Conservation (phyloP, 2,329 filamentous ascomycete genomes). For the Paecilomyces fulvus region DNA sequence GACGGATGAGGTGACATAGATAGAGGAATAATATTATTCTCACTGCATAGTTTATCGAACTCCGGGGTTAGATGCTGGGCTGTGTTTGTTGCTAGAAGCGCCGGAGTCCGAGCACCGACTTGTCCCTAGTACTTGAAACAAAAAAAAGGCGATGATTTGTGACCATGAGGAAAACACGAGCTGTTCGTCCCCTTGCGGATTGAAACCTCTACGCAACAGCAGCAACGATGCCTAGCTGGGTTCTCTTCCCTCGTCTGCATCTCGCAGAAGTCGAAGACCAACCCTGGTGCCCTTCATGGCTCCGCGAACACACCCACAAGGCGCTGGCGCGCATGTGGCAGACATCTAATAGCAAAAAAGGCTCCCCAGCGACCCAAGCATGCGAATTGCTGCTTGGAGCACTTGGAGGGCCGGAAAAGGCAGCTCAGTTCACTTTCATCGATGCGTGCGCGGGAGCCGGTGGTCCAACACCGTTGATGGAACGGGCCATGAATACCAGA, state of each 20-base stretch:
- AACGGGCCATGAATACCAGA: constrained; percentile 50
- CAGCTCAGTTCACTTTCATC: constrained; percentile 54
- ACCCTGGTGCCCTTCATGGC: constrained; percentile 55
- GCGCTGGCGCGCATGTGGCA: no score
- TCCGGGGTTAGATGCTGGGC: constrained; percentile 24
- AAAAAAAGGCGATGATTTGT: no score
- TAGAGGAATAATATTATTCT: constrained; percentile 31
- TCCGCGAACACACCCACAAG: no score
- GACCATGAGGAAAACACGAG: no score
- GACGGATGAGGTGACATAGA: constrained; percentile 29
- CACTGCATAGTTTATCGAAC: constrained; percentile 27
- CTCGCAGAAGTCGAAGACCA: constrained; percentile 62
- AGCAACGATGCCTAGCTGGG: no score
- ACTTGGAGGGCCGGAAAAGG: constrained; percentile 39
- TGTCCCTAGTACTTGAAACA: no score
- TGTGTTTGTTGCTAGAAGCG: no score
- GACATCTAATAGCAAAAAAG: no score
- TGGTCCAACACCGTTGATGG: constrained; percentile 59
- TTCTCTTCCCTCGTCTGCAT: constrained; percentile 31
- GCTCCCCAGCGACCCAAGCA: constrained; percentile 7
- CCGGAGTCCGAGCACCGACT: no score
- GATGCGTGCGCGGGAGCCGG: constrained; percentile 71
- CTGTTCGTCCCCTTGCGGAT: no score
- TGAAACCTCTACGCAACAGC: no score
- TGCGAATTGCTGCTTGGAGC: constrained; percentile 8